Percentiles rank a stretch among this genome's conserved stretches.
These are phyloP conservation scores for Plasmodium sp. DNA, from an alignment of 169 alveolate genomes.

Conservation along the genomic window DNA sequence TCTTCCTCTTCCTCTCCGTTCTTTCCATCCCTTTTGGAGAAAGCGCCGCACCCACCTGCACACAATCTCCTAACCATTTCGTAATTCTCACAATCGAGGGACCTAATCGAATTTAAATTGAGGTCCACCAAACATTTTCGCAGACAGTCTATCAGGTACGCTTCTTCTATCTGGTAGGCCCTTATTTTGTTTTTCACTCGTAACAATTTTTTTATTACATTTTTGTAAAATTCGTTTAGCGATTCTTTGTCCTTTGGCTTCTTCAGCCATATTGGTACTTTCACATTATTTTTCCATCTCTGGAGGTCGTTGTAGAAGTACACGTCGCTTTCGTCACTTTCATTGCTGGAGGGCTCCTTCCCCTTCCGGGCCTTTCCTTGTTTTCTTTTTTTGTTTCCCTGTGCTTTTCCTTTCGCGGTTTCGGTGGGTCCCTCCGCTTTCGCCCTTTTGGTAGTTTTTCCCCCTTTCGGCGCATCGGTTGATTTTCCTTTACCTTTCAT, in stretches of 20 bases:
- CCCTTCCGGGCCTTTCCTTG: background rate
- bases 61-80: slow-evolving; percentile 19
- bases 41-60: background rate
- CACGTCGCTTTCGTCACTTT: slow-evolving; percentile 63
- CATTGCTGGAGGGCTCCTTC: background rate
- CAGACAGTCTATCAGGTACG: slow-evolving; percentile 64
- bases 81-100: slow-evolving; percentile 12
- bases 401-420: background rate
- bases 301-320: slow-evolving; percentile 69
- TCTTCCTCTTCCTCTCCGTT: background rate
- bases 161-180: slow-evolving; percentile 64
- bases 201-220: slow-evolving; percentile 62
- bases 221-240: slow-evolving; percentile 55
- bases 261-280: slow-evolving; percentile 71
- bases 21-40: background rate
- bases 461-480: background rate
- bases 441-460: background rate
- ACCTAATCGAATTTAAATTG: slow-evolving; percentile 22
- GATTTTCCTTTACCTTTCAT: slow-evolving; percentile 2
- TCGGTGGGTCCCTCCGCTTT: background rate
- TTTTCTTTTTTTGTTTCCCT: background rate
- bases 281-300: slow-evolving; percentile 57
- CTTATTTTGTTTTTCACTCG: slow-evolving; percentile 73
- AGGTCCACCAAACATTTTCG: slow-evolving; percentile 56
- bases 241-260: slow-evolving; percentile 74